phyloP scores from a whole-genome alignment of 139 green algal species.

The Coelastrella sp. region DNA sequence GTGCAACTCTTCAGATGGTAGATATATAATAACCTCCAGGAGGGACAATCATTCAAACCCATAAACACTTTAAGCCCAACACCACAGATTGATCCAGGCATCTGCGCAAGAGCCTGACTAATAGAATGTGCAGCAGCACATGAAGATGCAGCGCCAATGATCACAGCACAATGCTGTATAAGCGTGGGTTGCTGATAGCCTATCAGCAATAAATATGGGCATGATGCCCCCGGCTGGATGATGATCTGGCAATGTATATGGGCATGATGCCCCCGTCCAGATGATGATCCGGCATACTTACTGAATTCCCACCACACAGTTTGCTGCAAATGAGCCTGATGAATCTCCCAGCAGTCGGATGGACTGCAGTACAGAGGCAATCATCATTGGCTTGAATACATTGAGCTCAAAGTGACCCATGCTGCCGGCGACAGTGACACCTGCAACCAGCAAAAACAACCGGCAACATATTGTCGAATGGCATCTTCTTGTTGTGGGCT shows the following conservation, averaged over 20 bases:
- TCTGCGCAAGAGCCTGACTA: no score
- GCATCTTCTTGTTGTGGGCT: neutral
- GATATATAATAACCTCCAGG: no score
- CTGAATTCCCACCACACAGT: conserved; percentile 86
- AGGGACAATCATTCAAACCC: no score
- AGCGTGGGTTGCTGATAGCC: neutral
- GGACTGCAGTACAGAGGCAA: conserved; percentile 50
- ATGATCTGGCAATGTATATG: neutral
- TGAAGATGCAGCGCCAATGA: no score
- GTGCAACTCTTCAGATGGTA: no score
- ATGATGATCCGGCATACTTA: neutral
- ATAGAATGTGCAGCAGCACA: no score
- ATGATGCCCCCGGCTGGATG: conserved; percentile 63
- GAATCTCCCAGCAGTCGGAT: conserved; percentile 86
- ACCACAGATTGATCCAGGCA: no score
- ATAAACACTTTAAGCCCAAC: no score
- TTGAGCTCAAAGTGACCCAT: conserved; percentile 97
- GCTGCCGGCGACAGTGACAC: conserved; percentile 85
- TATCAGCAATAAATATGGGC: no score
- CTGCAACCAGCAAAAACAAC: conserved; percentile 48
- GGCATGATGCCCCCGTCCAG: conserved; percentile 67
- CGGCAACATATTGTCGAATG: neutral
- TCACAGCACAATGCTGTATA: neutral
- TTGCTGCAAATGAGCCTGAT: conserved; percentile 79
- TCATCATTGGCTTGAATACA: conserved; percentile 95